Conservation (phyloP, 2,329 filamentous ascomycete species). For the Epichloe glyceriae region DNA sequence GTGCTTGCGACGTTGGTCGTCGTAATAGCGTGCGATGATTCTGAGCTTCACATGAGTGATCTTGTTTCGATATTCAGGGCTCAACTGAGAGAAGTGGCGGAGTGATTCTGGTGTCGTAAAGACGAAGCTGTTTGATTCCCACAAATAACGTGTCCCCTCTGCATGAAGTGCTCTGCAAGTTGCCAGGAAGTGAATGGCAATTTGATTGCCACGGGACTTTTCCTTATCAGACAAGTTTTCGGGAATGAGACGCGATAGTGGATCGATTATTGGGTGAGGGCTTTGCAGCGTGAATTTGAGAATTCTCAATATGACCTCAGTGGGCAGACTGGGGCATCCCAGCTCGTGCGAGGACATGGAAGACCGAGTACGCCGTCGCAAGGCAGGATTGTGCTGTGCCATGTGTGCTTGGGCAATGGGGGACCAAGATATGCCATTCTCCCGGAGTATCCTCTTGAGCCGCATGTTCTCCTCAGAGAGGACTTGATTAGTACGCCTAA, state of each 20-base stretch:
- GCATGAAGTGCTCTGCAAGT: conserved; percentile 35
- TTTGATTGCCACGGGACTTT: conserved; percentile 30
- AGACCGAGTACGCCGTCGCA: conserved; percentile 20
- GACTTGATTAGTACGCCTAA: conserved; percentile 32
- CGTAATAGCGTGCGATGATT: conserved; percentile 42
- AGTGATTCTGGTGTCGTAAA: conserved; percentile 41
- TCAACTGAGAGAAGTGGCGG: conserved; percentile 34
- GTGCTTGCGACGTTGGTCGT: conserved; percentile 33
- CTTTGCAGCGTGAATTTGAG: conserved; percentile 38
- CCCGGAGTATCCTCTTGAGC: conserved; percentile 37
- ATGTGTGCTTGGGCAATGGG: conserved; percentile 21
- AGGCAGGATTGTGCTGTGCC: conserved; percentile 17
- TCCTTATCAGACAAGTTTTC: conserved; percentile 33
- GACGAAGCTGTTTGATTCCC: conserved; percentile 38
- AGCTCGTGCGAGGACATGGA: conserved; percentile 17
- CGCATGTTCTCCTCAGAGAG: conserved; percentile 35
- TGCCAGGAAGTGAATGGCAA: conserved; percentile 39
- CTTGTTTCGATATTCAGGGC: conserved; percentile 26
- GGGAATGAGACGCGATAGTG: conserved; percentile 30
- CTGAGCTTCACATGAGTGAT: conserved; percentile 37
- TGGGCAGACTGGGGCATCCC: conserved; percentile 32
- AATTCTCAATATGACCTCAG: conserved; percentile 39
- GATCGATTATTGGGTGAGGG: conserved; percentile 38
- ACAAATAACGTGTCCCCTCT: conserved; percentile 37
- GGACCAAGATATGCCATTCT: conserved; percentile 40